phyloP scores from a whole-genome alignment of 352 stramenopile genomes.

The Globisporangium cystogenes region DNA sequence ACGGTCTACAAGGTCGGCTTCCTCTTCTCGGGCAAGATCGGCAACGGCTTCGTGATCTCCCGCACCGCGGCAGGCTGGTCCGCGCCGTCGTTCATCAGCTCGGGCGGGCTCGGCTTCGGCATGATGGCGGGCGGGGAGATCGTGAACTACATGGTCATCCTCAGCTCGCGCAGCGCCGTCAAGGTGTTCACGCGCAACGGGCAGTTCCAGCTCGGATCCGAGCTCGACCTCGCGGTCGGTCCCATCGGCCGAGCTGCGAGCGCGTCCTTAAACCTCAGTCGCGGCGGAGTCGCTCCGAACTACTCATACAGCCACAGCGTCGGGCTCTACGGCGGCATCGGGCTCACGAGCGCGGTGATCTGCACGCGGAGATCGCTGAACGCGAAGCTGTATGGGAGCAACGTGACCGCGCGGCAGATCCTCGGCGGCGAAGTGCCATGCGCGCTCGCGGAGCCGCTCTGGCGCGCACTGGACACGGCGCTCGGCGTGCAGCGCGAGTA shows the following conservation, averaged over 20 bases:
- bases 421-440: conserved; percentile 65
- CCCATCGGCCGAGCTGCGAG: conserved; percentile 64
- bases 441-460: conserved; percentile 51
- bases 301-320: conserved; percentile 81
- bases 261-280: conserved; percentile 54
- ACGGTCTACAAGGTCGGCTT: conserved; percentile 83
- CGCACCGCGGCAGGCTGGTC: conserved; percentile 69
- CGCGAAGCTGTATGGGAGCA: conserved; percentile 57
- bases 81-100: conserved; percentile 64
- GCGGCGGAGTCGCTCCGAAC: conserved; percentile 59
- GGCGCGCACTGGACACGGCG: conserved; percentile 52
- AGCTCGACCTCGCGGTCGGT: conserved; percentile 64
- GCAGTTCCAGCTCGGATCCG: conserved; percentile 69
- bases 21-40: conserved; percentile 72
- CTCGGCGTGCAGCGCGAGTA: conserved; percentile 62
- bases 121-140: conserved; percentile 83
- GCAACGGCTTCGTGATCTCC: conserved; percentile 74
- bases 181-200: conserved; percentile 79
- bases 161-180: conserved; percentile 65
- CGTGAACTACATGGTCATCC: conserved; percentile 80
- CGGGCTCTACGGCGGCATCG: conserved; percentile 68
- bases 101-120: conserved; percentile 65
- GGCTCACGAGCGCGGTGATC: conserved; percentile 61
- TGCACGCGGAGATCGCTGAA: conserved; percentile 74
- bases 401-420: conserved; percentile 60